Evolutionary conservation across 164 flowering plant species (phyloP).

Genomic region (Taxillus chinensis): DNA sequence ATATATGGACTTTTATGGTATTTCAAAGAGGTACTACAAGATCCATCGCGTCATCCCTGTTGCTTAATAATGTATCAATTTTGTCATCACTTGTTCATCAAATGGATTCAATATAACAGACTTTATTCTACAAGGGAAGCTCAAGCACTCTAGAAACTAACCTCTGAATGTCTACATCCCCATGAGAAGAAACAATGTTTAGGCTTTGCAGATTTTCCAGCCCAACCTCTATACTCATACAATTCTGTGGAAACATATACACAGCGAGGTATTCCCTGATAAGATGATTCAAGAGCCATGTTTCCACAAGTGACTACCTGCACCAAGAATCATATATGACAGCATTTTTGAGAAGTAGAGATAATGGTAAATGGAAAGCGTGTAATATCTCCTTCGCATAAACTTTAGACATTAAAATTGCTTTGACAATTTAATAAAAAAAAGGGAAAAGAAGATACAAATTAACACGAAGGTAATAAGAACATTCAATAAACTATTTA

Average conservation of each 20-base stretch:
- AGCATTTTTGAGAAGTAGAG: background rate
- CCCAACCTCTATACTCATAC: conserved; percentile 73
- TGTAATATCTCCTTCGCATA: no score
- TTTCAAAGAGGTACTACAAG: background rate
- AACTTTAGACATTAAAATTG: no score
- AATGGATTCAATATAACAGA: background rate
- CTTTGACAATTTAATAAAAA: no score
- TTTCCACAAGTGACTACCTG: conserved; percentile 98
- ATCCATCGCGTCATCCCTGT: background rate
- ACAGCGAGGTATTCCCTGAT: conserved; percentile 79
- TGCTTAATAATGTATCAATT: background rate
- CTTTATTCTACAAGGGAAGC: background rate
- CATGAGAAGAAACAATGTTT: conserved; percentile 74
- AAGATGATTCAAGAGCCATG: conserved; percentile 82
- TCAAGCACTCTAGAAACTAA: conserved; percentile 19
- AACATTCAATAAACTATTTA: no score
- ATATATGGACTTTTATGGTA: background rate
- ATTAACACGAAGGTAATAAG: no score
- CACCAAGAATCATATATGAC: conserved; percentile 10
- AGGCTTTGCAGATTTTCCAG: conserved; percentile 81
- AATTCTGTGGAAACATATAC: conserved; percentile 81
- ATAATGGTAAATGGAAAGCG: no score
- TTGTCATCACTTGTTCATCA: background rate
- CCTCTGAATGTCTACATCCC: conserved; percentile 90
- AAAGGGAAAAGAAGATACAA: no score